Base-by-base conservation (phyloP, 352 stramenopile genomes). In the Phytophthora kernoviae region DNA sequence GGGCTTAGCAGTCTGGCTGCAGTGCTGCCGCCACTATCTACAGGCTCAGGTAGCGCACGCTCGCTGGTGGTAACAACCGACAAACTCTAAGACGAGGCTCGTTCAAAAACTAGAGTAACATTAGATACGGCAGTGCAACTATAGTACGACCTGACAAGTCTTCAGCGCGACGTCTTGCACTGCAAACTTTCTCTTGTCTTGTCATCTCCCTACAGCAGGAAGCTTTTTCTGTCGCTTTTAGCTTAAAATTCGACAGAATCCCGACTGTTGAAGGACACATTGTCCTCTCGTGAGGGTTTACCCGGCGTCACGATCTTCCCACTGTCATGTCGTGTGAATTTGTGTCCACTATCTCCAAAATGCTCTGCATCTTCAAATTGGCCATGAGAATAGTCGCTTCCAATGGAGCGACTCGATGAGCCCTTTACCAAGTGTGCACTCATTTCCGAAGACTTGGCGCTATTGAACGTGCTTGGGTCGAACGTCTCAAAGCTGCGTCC, bases 171-270 rank as follows among this genome's bases (percentile, higher is more conserved):
- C 5, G 39, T 55, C 20, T 41, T 20, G 40, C n/a, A 30, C 36
- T 59, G 7, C 33, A 22, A 18, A 14, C 34, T 62, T 6, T 30
- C 39, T 57, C 44, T 26, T 46, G 30, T 26, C 42, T 39, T 24
- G 53, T 18, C 40, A 36, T 0, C 39, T 33, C 26, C 11, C 37
- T 48, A n/a, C 22, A 53, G 39, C n/a, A 8, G 22, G 17, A 7
- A 39, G 34, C 24, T 39, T 36, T 14, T 48, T 51, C 17, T n/a
- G 45, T 21, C 45, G 44, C 1, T 24, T 54, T 18, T 32, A 56
- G 58, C 62, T 83, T 67, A 88, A 73, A 87, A 88, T 62, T 88
- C 79, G 33, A 88, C 74, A 6, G 79, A 88, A 20, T 60, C 75
- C 27, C 70, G 73, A 43, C 68, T 75, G 30, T 58, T 64, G 36